Conservation (phyloP, 257 asterid species). For the Paraleonurus japonicus region DNA sequence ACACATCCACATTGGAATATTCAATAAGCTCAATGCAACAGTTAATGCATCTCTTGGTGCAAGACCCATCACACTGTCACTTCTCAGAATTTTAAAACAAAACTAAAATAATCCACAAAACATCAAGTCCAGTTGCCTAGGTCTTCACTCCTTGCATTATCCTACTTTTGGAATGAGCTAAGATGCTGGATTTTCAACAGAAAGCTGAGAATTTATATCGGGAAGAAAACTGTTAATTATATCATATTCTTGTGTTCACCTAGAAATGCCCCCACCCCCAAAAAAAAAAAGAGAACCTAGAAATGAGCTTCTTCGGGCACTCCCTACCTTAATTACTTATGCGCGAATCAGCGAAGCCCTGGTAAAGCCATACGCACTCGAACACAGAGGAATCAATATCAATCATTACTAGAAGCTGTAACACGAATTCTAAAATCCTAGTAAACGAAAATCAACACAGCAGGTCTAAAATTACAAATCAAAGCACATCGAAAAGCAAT, state of each 20-base stretch:
- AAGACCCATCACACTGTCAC: slow-evolving; percentile 1
- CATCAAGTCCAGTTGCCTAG: background rate
- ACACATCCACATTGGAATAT: background rate
- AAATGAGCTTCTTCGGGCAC: background rate
- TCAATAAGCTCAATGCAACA: background rate
- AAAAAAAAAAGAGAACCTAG: slow-evolving; percentile 8
- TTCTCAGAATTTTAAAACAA: background rate
- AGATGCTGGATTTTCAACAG: background rate
- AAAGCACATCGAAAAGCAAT: background rate
- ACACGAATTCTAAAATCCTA: slow-evolving; percentile 7
- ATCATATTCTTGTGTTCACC: background rate
- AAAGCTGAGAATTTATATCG: background rate
- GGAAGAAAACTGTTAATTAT: slow-evolving; percentile 4
- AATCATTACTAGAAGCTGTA: background rate
- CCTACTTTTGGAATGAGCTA: background rate
- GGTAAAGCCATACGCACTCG: background rate
- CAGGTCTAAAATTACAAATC: background rate
- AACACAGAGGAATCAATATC: background rate
- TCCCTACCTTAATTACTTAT: background rate
- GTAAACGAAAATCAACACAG: slow-evolving; percentile 13
- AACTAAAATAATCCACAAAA: background rate
- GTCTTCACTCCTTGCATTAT: background rate
- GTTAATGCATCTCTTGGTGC: background rate
- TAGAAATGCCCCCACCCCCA: too few species aligned
- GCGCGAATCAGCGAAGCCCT: background rate